Evolutionary conservation across 495 filamentous ascomycete genomes (phyloP).

Genomic region (Margaritispora aquatica): DNA sequence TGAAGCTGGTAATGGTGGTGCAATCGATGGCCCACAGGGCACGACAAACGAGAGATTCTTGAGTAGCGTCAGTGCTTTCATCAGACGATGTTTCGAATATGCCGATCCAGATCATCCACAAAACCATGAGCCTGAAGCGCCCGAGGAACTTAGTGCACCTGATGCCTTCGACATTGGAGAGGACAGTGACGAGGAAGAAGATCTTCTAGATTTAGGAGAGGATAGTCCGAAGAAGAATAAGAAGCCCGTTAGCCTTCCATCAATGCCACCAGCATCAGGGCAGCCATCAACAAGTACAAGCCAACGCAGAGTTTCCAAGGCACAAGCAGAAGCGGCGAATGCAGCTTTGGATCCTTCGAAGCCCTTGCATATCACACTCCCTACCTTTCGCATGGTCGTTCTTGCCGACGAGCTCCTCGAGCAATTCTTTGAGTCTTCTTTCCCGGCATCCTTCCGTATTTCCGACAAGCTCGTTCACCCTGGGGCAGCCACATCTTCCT

Average conservation of each 20-base stretch:
- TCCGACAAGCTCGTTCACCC: slow-evolving; percentile 37
- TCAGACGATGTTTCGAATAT: slow-evolving; percentile 94
- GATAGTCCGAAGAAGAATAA: slow-evolving; percentile 14
- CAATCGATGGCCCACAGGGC: slow-evolving; percentile 16
- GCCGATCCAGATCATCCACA: slow-evolving; percentile 82
- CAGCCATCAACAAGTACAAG: not conserved
- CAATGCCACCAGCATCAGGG: slow-evolving; percentile 3
- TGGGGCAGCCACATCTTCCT: slow-evolving; percentile 31
- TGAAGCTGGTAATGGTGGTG: slow-evolving; percentile 22
- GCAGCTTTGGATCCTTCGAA: slow-evolving; percentile 85
- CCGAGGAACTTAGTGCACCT: slow-evolving; percentile 27
- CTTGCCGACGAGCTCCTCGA: slow-evolving; percentile 93
- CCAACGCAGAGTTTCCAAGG: slow-evolving; percentile 39
- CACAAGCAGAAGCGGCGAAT: slow-evolving; percentile 64
- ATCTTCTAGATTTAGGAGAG: slow-evolving; percentile 53
- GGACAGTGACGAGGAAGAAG: slow-evolving; percentile 61
- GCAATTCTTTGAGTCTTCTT: slow-evolving; percentile 85
- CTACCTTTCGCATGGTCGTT: slow-evolving; percentile 98
- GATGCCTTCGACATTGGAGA: slow-evolving; percentile 72
- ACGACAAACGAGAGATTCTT: slow-evolving; percentile 68
- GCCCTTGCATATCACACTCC: slow-evolving; percentile 91
- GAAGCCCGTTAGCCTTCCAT: slow-evolving; percentile 16
- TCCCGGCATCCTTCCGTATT: slow-evolving; percentile 59
- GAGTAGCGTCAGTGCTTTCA: slow-evolving; percentile 89
- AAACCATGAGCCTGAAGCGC: slow-evolving; percentile 19